Conservation (phyloP, 2,329 filamentous ascomycete genomes). For the Cryphonectria naterciae region DNA sequence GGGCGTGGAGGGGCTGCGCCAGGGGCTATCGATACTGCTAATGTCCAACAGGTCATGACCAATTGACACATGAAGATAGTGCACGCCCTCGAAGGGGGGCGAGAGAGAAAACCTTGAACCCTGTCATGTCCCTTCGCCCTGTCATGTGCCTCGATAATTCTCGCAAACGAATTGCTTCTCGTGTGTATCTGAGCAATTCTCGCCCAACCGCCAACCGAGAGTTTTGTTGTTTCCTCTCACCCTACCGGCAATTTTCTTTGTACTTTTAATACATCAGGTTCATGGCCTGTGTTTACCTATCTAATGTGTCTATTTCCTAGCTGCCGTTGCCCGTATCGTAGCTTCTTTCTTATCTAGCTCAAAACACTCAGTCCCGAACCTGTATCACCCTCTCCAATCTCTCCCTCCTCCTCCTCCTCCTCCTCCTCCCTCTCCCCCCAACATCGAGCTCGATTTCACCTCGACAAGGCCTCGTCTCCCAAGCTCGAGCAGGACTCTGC, state of each 20-base stretch:
- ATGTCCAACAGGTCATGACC: not conserved
- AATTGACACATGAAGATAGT: constrained; percentile 18
- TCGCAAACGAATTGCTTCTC: not conserved
- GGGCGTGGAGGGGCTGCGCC: not conserved
- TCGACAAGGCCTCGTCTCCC: not conserved
- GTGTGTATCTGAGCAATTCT: not conserved
- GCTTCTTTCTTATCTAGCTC: constrained; percentile 11
- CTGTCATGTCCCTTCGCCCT: not conserved
- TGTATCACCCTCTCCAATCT: not conserved
- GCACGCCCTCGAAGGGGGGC: constrained; percentile 8
- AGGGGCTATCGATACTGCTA: not conserved
- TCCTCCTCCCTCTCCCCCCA: not conserved
- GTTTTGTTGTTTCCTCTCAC: not conserved
- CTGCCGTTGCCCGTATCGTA: not conserved
- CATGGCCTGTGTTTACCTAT: not conserved
- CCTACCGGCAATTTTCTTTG: not conserved
- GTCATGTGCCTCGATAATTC: not conserved
- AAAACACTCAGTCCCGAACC: not conserved
- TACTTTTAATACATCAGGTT: not conserved
- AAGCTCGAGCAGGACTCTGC: constrained; percentile 3
- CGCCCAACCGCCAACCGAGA: not conserved
- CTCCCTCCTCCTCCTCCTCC: not conserved
- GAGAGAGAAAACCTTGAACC: constrained; percentile 8
- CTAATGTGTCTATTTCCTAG: not conserved
- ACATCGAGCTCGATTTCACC: not conserved